These are phyloP conservation scores for Paramecium biaurelia DNA, from an alignment of 73 alveolate species.

Conservation along the genomic window DNA sequence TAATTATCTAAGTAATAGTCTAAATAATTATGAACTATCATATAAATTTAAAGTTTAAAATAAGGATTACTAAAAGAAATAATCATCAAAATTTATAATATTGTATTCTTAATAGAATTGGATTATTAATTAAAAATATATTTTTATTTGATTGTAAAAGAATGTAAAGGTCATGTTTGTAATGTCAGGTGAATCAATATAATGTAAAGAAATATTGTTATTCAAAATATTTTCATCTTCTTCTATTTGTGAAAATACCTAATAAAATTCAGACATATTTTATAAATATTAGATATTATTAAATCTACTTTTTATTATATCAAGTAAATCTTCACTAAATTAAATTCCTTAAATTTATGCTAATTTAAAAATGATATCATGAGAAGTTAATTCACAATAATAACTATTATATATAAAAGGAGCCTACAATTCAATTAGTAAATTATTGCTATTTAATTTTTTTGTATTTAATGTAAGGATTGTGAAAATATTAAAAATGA, in stretches of 20 bases:
- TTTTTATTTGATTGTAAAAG: background rate
- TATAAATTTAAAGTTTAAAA: background rate
- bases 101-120: background rate
- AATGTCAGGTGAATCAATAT: background rate
- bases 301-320: background rate
- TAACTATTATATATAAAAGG: background rate
- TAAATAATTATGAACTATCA: background rate
- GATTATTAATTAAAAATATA: background rate
- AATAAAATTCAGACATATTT: background rate
- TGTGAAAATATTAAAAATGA: background rate
- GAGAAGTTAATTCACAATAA: constrained; percentile 16
- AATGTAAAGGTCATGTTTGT: background rate
- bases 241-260: background rate
- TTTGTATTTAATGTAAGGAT: background rate
- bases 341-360: background rate
- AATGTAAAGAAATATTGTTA: background rate
- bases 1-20: background rate
- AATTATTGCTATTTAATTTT: background rate
- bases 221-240: background rate
- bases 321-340: background rate
- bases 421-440: background rate
- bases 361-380: background rate
- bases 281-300: background rate
- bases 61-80: background rate
- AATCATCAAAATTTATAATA: background rate